These are phyloP conservation scores for Candida maesae DNA, from an alignment of 805 yeast species.

Conservation along the genomic window DNA sequence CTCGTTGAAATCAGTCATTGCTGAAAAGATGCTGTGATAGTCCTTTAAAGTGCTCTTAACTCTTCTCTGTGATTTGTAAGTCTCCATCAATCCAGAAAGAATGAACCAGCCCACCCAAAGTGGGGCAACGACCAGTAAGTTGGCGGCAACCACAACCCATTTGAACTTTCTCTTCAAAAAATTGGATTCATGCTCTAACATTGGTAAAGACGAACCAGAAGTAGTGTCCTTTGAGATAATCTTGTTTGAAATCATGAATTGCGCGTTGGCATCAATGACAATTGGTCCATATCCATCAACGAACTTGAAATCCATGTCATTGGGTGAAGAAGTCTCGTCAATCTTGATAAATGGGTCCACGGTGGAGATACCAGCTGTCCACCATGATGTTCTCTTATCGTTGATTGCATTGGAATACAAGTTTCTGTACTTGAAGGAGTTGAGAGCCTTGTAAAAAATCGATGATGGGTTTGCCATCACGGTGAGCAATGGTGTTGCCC, in stretches of 20 bases:
- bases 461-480: slow-evolving; percentile 64
- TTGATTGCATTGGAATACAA: slow-evolving; percentile 75
- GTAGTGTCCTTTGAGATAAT: slow-evolving; percentile 14
- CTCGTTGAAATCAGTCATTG: slow-evolving; percentile 17
- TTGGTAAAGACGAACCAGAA: no score
- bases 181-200: slow-evolving; percentile 17
- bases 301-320: slow-evolving; percentile 37
- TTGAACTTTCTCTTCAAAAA: slow-evolving; percentile 38
- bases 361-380: slow-evolving; percentile 68
- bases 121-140: slow-evolving; percentile 53
- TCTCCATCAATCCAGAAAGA: slow-evolving; percentile 39
- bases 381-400: slow-evolving; percentile 80
- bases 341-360: slow-evolving; percentile 54
- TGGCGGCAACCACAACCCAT: slow-evolving; percentile 46
- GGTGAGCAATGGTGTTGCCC: slow-evolving; percentile 50
- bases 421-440: slow-evolving; percentile 46
- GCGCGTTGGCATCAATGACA: slow-evolving; percentile 48
- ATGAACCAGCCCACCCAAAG: slow-evolving; percentile 59
- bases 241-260: slow-evolving; percentile 31
- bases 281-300: slow-evolving; percentile 52
- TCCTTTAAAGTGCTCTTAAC: slow-evolving; percentile 28
- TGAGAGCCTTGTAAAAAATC: slow-evolving; percentile 53
- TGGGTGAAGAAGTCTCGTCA: slow-evolving; percentile 41
- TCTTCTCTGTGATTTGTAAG: slow-evolving; percentile 37
- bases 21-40: slow-evolving; percentile 24